Conservation (phyloP, 768 basidiomycete species). For the Tricholoma bakamatsutake region DNA sequence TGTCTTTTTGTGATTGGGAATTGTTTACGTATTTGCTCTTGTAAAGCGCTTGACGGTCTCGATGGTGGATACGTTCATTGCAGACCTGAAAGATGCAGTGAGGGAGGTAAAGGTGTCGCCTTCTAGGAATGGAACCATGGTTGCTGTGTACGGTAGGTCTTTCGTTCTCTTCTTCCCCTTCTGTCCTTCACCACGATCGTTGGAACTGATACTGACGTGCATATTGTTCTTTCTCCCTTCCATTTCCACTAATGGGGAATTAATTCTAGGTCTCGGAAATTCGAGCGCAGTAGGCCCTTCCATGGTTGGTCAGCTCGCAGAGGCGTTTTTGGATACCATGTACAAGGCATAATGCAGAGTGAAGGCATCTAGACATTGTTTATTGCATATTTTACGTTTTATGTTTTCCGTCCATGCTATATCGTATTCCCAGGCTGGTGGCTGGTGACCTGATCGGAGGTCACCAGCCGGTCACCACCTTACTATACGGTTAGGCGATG, state of each 20-base stretch:
- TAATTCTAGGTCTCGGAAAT: conserved; percentile 63
- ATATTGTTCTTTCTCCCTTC: background rate
- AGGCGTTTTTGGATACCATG: conserved; percentile 75
- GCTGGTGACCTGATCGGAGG: too few species aligned
- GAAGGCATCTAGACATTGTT: background rate
- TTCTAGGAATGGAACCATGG: conserved; percentile 80
- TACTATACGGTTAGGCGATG: too few species aligned
- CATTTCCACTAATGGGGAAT: background rate
- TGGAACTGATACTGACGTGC: background rate
- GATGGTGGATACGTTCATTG: conserved; percentile 70
- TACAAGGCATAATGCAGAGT: conserved; percentile 57
- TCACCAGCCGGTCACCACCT: too few species aligned
- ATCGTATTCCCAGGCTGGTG: too few species aligned
- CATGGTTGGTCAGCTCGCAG: conserved; percentile 72
- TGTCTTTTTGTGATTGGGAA: conserved; percentile 2
- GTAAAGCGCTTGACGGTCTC: conserved; percentile 72
- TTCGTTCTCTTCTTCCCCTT: conserved; percentile 1
- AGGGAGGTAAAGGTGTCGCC: conserved; percentile 61
- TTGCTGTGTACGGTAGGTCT: conserved; percentile 75
- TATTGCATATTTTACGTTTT: background rate
- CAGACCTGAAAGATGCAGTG: conserved; percentile 78
- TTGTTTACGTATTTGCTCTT: background rate
- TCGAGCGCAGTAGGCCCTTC: conserved; percentile 79
- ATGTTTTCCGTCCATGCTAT: background rate
- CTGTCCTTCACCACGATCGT: background rate